A percentile compares a stretch with the other conserved stretches of the same genome.
Conservation (phyloP, 2,329 filamentous ascomycete species). For the Aspergillus sp. region DNA sequence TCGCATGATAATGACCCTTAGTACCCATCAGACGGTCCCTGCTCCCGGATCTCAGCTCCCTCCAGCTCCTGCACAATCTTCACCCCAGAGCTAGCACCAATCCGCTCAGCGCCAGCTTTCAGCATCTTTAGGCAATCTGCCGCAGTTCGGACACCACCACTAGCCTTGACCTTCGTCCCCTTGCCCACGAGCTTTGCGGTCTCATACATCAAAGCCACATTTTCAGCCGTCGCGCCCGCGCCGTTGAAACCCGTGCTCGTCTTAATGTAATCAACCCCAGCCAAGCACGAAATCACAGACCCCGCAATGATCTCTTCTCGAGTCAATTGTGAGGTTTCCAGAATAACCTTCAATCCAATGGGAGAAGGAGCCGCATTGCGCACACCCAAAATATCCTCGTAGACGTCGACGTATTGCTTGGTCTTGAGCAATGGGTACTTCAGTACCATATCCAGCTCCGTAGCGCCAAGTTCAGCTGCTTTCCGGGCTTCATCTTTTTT, state of each 20-base stretch:
- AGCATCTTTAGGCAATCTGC: conserved; percentile 59
- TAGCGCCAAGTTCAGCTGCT: conserved; percentile 56
- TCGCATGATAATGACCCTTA: background rate
- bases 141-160: conserved; percentile 59
- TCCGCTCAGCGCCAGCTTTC: conserved; percentile 59
- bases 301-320: conserved; percentile 58
- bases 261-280: conserved; percentile 63
- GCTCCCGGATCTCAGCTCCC: conserved; percentile 21
- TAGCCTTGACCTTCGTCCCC: conserved; percentile 60
- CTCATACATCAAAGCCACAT: conserved; percentile 60
- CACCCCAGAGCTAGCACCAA: conserved; percentile 62
- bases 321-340: conserved; percentile 61
- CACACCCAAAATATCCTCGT: conserved; percentile 58
- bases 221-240: conserved; percentile 55
- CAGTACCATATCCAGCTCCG: conserved; percentile 64
- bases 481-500: conserved; percentile 58
- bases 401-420: conserved; percentile 54
- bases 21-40: conserved; percentile 8
- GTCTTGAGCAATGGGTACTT: conserved; percentile 56
- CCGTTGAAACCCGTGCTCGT: conserved; percentile 65
- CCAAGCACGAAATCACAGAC: conserved; percentile 55
- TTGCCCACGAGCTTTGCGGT: conserved; percentile 50
- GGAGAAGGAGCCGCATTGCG: conserved; percentile 52
- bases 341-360: conserved; percentile 59
- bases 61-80: conserved; percentile 56